Evolutionary conservation across 805 yeast genomes (phyloP), one percentile per base, ranked within the genome.

Genomic region (Myxozyma vanderwaltii): DNA sequence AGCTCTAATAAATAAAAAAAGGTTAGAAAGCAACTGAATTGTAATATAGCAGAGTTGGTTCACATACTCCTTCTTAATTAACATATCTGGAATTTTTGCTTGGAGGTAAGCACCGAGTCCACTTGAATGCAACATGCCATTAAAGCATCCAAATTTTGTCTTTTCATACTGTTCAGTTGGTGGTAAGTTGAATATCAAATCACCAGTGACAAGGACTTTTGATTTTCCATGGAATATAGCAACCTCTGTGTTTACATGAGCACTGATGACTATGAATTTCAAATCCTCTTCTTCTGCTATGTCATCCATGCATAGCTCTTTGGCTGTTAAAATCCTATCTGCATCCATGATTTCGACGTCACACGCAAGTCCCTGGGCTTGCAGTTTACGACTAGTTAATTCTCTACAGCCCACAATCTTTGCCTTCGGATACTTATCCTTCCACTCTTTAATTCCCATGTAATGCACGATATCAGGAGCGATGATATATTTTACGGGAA

Each of bases 381-480:
- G 27, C 49, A 41, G 35, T 70, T 52, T 23, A 70, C 60, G 61
- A 31, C 45, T 47, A 13, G 52, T 52, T 35, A 69, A 58, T 12
- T 54, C 75, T 39, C 77, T 82, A 72, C 81, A 77, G 4, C 85
- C 88, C 60, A 86, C 77, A 27, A 86, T 70, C 66, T 80, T 78
- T 50, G 82, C 71, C 1, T 75, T 67, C 2, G 89, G 88, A 68
- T 74, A 78, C 54, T 72, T 70, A 19, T 76, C 74, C 68, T 81
- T 79, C 72, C 85, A 81, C 13, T 80, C 78, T 26, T 71, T 68
- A 12, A 85, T 81, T 2, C 86, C 88, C 82, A 86, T 72, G 0
- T 87, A 83, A 68, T 86, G 91, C 63, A 83, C 87, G 33, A 63
- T 67, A 67, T 86, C 88, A 1, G 90, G 89, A 48, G 86, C 76